These are phyloP conservation scores for Mrakia frigida DNA, from an alignment of 768 basidiomycete genomes.

Conservation along the genomic window DNA sequence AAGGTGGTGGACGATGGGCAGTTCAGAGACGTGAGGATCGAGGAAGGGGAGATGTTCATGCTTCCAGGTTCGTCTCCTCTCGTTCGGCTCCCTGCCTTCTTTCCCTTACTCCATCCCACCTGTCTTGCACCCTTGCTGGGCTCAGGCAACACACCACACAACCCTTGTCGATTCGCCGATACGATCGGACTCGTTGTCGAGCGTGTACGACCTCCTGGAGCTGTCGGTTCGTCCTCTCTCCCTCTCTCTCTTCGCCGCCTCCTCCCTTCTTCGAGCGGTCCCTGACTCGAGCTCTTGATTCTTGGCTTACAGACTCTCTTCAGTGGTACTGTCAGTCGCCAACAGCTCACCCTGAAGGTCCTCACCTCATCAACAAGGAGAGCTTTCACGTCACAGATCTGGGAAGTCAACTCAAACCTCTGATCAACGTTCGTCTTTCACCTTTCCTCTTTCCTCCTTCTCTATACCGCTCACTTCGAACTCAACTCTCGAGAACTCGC, in stretches of 20 bases:
- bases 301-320: slow-evolving; percentile 60
- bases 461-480: no score
- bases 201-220: slow-evolving; percentile 66
- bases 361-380: slow-evolving; percentile 77
- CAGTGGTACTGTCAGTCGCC: slow-evolving; percentile 81
- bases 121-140: neutral
- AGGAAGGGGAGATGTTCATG: slow-evolving; percentile 95
- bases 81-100: neutral
- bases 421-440: slow-evolving; percentile 52
- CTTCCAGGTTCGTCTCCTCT: slow-evolving; percentile 62
- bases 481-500: no score
- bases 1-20: slow-evolving; percentile 72
- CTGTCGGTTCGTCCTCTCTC: slow-evolving; percentile 57
- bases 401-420: slow-evolving; percentile 86
- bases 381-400: slow-evolving; percentile 82
- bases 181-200: slow-evolving; percentile 91
- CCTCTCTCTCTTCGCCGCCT: neutral
- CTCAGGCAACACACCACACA: slow-evolving; percentile 89
- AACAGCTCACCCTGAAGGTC: slow-evolving; percentile 52
- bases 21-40: slow-evolving; percentile 81
- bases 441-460: no score
- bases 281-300: neutral
- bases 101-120: neutral
- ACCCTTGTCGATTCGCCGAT: slow-evolving; percentile 82
- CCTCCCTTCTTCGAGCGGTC: neutral